Conservation (phyloP, 164 flowering plant species). For the Dillenia turbinata region DNA sequence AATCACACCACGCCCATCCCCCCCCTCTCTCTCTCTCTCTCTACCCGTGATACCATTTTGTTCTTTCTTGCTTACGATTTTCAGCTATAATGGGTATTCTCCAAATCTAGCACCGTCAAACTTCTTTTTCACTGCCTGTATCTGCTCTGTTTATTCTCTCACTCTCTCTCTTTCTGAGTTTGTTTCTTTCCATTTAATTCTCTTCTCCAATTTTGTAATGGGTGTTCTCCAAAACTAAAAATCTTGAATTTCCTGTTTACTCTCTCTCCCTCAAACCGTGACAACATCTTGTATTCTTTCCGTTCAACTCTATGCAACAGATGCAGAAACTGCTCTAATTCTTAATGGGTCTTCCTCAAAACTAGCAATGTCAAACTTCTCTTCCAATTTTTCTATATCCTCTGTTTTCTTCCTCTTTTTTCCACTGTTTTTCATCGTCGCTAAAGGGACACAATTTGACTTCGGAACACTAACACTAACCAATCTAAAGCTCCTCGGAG, state of each 20-base stretch:
- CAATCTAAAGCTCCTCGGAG: slow-evolving; percentile 76
- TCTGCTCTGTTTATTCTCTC: too few relatives aligned
- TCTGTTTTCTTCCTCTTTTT: background rate
- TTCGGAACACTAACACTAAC: slow-evolving; percentile 53
- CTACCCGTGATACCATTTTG: slow-evolving; percentile 5
- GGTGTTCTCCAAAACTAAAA: too few relatives aligned
- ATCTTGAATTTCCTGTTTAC: background rate
- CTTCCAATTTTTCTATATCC: background rate
- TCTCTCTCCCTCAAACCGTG: slow-evolving; percentile 12
- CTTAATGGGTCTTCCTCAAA: slow-evolving; percentile 18
- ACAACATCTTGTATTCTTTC: background rate
- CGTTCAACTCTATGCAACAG: background rate
- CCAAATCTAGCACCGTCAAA: background rate
- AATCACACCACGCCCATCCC: background rate
- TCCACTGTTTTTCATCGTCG: slow-evolving; percentile 6
- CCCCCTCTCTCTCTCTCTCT: background rate
- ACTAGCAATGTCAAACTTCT: slow-evolving; percentile 24
- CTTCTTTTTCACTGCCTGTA: background rate
- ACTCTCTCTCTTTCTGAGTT: background rate
- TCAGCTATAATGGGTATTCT: background rate
- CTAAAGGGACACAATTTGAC: slow-evolving; percentile 52
- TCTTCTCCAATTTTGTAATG: slow-evolving; percentile 4
- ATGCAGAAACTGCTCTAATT: background rate
- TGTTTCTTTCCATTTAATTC: slow-evolving; percentile 30
- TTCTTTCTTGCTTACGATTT: background rate